phyloP scores from a whole-genome alignment of 495 filamentous ascomycete species.

The Haplographium delicatum region DNA sequence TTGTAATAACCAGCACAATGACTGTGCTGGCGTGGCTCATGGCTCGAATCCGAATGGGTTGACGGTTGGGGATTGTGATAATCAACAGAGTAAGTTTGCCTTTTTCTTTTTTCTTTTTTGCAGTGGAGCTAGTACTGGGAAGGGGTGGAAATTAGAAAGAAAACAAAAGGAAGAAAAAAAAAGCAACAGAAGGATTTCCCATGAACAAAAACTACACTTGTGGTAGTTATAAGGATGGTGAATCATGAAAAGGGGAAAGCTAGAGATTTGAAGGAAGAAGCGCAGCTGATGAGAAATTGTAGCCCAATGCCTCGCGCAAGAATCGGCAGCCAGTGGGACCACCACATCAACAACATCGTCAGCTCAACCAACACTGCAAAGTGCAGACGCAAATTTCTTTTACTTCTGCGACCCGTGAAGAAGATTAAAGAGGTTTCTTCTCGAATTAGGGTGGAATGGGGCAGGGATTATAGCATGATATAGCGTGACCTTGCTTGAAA shows the following conservation, averaged over 20 bases:
- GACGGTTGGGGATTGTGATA: constrained; percentile 39
- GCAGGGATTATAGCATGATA: too few relatives aligned
- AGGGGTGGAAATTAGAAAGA: too few relatives aligned
- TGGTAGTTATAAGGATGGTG: background rate
- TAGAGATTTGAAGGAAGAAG: background rate
- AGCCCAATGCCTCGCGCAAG: too few relatives aligned
- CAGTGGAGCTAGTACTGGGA: too few relatives aligned
- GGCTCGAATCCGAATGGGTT: constrained; percentile 28
- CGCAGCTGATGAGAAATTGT: background rate
- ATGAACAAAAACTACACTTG: too few relatives aligned
- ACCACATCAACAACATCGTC: background rate
- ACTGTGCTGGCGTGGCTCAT: constrained; percentile 48
- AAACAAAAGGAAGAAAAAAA: too few relatives aligned
- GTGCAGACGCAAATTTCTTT: constrained; percentile 13
- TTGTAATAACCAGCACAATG: constrained; percentile 50
- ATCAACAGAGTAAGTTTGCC: constrained; percentile 30
- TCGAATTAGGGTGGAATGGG: too few relatives aligned
- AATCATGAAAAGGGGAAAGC: background rate
- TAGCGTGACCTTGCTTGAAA: too few relatives aligned
- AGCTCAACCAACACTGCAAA: background rate
- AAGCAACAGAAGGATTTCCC: too few relatives aligned
- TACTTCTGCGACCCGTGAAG: constrained; percentile 11
- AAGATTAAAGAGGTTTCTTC: background rate
- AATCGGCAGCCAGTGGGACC: background rate
- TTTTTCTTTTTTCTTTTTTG: background rate